A percentile compares a stretch with the other conserved stretches of the same genome.
phyloP scores from a whole-genome alignment of 805 yeast genomes.

The Hanseniaspora nectarophila region DNA sequence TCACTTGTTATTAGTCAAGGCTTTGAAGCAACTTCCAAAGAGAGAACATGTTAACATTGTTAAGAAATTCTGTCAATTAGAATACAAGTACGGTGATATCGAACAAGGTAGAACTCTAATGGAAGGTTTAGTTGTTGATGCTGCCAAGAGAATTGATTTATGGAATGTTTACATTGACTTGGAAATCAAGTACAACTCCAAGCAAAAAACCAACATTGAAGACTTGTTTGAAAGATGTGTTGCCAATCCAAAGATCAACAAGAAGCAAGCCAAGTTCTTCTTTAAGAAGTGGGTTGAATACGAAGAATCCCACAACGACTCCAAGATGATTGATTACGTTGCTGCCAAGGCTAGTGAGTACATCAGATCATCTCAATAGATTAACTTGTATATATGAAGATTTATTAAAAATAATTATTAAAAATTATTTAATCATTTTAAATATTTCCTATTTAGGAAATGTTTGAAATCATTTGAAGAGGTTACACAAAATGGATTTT shows the following conservation, averaged over 20 bases:
- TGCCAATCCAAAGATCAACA: constrained; percentile 48
- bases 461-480: neutral
- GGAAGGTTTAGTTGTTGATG: constrained; percentile 82
- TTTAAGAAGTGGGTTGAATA: constrained; percentile 81
- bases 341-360: constrained; percentile 83
- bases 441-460: constrained; percentile 1
- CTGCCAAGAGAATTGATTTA: constrained; percentile 80
- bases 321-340: constrained; percentile 64
- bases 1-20: constrained; percentile 60
- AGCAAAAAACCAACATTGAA: constrained; percentile 45
- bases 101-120: constrained; percentile 92
- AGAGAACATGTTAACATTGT: constrained; percentile 68
- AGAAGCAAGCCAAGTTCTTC: constrained; percentile 89
- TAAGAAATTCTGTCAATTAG: constrained; percentile 78
- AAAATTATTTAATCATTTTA: neutral
- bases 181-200: constrained; percentile 61
- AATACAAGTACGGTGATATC: constrained; percentile 73
- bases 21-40: constrained; percentile 60
- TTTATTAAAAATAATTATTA: neutral
- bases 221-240: constrained; percentile 69
- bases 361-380: constrained; percentile 31
- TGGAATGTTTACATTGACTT: constrained; percentile 95
- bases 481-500: no score
- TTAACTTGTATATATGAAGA: neutral
- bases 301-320: constrained; percentile 61